These are phyloP conservation scores for Myotisia sp. DNA, from an alignment of 2,329 filamentous ascomycete genomes.

Conservation along the genomic window DNA sequence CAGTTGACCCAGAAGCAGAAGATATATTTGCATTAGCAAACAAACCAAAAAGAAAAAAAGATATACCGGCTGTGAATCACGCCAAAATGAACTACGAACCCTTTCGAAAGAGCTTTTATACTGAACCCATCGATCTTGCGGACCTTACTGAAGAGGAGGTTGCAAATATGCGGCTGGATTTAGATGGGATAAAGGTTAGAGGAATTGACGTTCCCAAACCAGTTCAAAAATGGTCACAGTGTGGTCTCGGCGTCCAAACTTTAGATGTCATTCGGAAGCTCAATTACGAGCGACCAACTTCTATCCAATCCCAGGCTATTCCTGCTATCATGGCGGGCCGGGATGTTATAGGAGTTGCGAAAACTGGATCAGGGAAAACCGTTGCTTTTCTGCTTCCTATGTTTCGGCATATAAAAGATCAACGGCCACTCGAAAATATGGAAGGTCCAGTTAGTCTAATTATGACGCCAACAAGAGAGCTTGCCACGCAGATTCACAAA, in stretches of 20 bases:
- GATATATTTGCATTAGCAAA: constrained; percentile 49
- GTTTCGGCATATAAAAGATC: constrained; percentile 96
- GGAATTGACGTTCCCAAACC: constrained; percentile 82
- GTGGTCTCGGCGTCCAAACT: constrained; percentile 73
- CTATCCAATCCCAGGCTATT: constrained; percentile 90
- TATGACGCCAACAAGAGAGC: constrained; percentile 85
- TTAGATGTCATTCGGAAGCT: constrained; percentile 70
- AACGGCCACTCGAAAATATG: constrained; percentile 61
- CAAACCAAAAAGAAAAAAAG: constrained; percentile 78
- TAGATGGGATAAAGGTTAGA: constrained; percentile 90
- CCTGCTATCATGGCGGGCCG: constrained; percentile 91
- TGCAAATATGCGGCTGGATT: constrained; percentile 63
- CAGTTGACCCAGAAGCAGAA: constrained; percentile 48
- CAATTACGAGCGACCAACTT: constrained; percentile 75
- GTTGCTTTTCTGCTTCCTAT: constrained; percentile 90
- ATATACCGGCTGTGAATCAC: constrained; percentile 79
- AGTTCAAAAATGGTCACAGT: constrained; percentile 93
- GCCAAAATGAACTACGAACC: constrained; percentile 69
- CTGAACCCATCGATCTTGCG: constrained; percentile 69
- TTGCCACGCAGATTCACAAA: constrained; percentile 83
- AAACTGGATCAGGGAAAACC: constrained; percentile 95
- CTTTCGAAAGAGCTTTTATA: constrained; percentile 90
- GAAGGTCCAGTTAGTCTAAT: constrained; percentile 83
- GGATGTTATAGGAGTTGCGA: constrained; percentile 90
- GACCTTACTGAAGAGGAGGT: constrained; percentile 76